Percentiles rank a stretch among this genome's conserved stretches.
Evolutionary conservation across 495 filamentous ascomycete genomes (phyloP).

Genomic region (Lindgomyces ingoldianus): DNA sequence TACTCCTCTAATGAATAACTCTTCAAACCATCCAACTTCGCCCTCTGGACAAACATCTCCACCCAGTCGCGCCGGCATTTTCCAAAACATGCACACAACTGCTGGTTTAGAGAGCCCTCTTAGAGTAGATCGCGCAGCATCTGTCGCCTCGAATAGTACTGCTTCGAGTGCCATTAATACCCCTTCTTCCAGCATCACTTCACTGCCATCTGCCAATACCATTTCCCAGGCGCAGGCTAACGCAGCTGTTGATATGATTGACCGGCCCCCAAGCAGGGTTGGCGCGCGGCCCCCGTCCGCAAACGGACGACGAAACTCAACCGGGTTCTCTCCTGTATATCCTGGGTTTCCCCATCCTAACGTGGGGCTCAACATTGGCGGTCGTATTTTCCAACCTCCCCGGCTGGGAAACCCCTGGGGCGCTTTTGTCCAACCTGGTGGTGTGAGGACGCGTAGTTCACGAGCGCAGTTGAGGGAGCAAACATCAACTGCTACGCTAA

Average conservation of each 20-base stretch:
- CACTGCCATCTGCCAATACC: conserved; percentile 20
- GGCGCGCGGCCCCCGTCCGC: conserved; percentile 34
- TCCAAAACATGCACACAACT: background rate
- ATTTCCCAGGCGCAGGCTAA: conserved; percentile 17
- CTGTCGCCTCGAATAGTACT: conserved; percentile 17
- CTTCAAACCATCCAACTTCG: conserved; percentile 12
- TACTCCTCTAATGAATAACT: conserved; percentile 31
- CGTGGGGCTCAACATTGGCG: conserved; percentile 33
- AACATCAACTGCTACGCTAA: conserved; percentile 39
- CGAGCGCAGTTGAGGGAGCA: conserved; percentile 38
- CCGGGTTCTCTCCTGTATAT: conserved; percentile 26
- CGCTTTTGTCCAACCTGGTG: conserved; percentile 27
- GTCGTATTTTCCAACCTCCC: conserved; percentile 28
- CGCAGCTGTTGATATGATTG: conserved; percentile 33
- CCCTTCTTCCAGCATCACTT: conserved; percentile 14
- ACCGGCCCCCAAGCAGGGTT: conserved; percentile 33
- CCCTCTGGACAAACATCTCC: conserved; percentile 21
- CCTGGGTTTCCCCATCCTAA: conserved; percentile 17
- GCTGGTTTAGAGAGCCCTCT: background rate
- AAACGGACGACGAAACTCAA: conserved; percentile 27
- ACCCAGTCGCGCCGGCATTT: conserved; percentile 1
- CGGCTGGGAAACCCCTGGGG: conserved; percentile 33
- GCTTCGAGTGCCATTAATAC: conserved; percentile 17
- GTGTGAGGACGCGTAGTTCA: conserved; percentile 33
- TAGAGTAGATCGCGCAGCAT: conserved; percentile 19